Conservation (phyloP, 2,329 filamentous ascomycete species). For the Claviceps fusiformis region DNA sequence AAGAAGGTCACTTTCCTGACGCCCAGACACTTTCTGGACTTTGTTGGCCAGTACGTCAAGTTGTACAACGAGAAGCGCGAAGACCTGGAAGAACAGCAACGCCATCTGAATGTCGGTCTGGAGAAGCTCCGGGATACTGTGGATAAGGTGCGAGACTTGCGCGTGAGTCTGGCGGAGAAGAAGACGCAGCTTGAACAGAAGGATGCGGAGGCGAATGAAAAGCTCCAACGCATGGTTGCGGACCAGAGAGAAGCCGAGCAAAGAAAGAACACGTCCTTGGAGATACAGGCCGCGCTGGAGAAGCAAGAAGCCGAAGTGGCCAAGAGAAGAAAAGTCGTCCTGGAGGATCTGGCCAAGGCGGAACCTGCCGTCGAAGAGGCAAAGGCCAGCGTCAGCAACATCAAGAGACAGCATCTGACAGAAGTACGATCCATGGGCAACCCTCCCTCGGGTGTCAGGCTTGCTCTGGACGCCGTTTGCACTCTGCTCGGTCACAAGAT, state of each 20-base stretch:
- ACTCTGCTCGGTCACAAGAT: constrained; percentile 84
- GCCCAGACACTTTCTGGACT: constrained; percentile 92
- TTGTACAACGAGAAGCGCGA: constrained; percentile 97
- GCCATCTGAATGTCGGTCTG: constrained; percentile 93
- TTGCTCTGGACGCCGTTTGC: constrained; percentile 93
- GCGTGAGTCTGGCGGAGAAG: constrained; percentile 84
- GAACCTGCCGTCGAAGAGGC: constrained; percentile 90
- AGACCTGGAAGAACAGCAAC: constrained; percentile 95
- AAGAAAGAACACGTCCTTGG: constrained; percentile 72
- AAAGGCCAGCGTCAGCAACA: constrained; percentile 93
- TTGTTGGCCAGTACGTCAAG: constrained; percentile 93
- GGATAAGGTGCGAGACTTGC: constrained; percentile 88
- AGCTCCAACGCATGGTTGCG: constrained; percentile 90
- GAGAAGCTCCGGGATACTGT: constrained; percentile 96
- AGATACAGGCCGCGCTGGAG: constrained; percentile 77
- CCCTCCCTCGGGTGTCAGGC: constrained; percentile 77
- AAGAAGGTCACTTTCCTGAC: constrained; percentile 87
- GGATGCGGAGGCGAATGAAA: constrained; percentile 91
- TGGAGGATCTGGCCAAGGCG: constrained; percentile 76
- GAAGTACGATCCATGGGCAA: constrained; percentile 96
- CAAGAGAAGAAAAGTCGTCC: constrained; percentile 66
- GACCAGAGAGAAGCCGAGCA: constrained; percentile 92
- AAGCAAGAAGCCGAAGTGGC: constrained; percentile 84
- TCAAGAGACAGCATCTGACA: constrained; percentile 92
- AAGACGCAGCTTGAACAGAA: constrained; percentile 87